Percentiles rank a stretch among this genome's conserved stretches.
Evolutionary conservation across 2,329 filamentous ascomycete genomes (phyloP).

Genomic region (Aspergillus awamori): DNA sequence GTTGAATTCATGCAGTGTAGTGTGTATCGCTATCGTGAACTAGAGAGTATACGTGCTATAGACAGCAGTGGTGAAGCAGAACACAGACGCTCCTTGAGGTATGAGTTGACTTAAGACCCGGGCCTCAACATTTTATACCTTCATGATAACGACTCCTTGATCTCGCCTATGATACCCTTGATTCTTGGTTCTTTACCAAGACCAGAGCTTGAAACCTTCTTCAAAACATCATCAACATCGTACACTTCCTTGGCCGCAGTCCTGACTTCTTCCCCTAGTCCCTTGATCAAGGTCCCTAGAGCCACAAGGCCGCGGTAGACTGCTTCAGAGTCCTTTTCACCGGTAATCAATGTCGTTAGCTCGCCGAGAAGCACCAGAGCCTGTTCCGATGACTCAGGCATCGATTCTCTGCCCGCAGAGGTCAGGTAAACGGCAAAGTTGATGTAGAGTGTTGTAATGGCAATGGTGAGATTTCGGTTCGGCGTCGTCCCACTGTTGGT

Average conservation of each 20-base stretch:
- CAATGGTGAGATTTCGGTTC: slow-evolving; percentile 82
- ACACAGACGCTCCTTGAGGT: background rate
- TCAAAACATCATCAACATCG: slow-evolving; percentile 53
- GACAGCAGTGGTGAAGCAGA: slow-evolving; percentile 1
- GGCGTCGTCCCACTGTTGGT: slow-evolving; percentile 52
- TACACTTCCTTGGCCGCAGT: slow-evolving; percentile 61
- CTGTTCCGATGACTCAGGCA: slow-evolving; percentile 49
- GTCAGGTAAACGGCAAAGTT: slow-evolving; percentile 79
- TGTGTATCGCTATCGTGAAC: slow-evolving; percentile 18
- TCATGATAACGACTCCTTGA: slow-evolving; percentile 48
- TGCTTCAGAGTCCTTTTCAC: slow-evolving; percentile 76
- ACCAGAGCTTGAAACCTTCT: slow-evolving; percentile 51
- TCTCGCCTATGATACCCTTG: slow-evolving; percentile 62
- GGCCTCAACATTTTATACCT: background rate
- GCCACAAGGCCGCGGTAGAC: slow-evolving; percentile 81
- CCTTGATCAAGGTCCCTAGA: slow-evolving; percentile 71
- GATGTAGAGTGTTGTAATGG: slow-evolving; percentile 77
- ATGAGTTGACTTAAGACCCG: background rate
- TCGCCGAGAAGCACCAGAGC: slow-evolving; percentile 62
- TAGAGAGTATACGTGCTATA: slow-evolving; percentile 12
- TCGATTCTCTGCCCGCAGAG: slow-evolving; percentile 42
- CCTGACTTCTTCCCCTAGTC: slow-evolving; percentile 62
- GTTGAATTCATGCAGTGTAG: slow-evolving; percentile 7
- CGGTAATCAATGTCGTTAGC: slow-evolving; percentile 64
- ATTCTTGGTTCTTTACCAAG: slow-evolving; percentile 62